Base-by-base conservation (phyloP, 495 filamentous ascomycete genomes). In the Lasiosphaeria miniovina region DNA sequence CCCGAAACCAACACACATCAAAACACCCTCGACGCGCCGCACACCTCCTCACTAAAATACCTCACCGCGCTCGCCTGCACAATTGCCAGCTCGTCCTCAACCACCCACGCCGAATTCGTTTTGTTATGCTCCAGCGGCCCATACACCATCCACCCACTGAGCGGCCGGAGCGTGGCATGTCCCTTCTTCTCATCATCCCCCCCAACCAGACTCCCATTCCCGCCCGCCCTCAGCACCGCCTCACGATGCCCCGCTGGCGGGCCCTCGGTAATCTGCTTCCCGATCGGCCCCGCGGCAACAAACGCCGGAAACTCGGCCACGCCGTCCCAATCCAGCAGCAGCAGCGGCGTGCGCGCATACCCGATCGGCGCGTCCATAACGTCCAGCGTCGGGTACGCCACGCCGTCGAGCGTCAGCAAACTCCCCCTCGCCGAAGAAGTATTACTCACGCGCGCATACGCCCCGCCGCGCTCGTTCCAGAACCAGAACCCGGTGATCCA, bases 401-500 rank as follows among this genome's bases (percentile, higher is more conserved):
- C 48, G 7, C 58, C 61, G 34, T 69, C 71, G 36, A 73, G 49
- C 36, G n/a, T 8, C 54, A 56, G 40, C 12, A 17, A 6, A 24
- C 14, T 4, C 62, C 9, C 12, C n/a, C 55, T 7, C 40, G 51
- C 14, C 33, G 31, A 0, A 1, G 24, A 6, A 15, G 17, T 10
- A 12, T 43, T 38, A 1, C 12, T 12, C 57, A 10, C 45, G 48
- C 55, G 36, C 4, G 31, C 32, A 24, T 51, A 64, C 24, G 61
- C 65, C 4, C 54, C 41, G 7, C 80, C 80, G 3, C 75, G 56
- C 6, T 61, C 64, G 15, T 71, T 51, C 79, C 79, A 83, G 67
- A 75, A 78, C 46, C 71, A 73, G 67, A 83, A 83, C 0, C 72
- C 80, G 0, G 76, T 75, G 56, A 81, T 72, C 79, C 78, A 82